These are phyloP conservation scores for Pistacia integerrima DNA, from an alignment of 345 rosid genomes.

Conservation along the genomic window DNA sequence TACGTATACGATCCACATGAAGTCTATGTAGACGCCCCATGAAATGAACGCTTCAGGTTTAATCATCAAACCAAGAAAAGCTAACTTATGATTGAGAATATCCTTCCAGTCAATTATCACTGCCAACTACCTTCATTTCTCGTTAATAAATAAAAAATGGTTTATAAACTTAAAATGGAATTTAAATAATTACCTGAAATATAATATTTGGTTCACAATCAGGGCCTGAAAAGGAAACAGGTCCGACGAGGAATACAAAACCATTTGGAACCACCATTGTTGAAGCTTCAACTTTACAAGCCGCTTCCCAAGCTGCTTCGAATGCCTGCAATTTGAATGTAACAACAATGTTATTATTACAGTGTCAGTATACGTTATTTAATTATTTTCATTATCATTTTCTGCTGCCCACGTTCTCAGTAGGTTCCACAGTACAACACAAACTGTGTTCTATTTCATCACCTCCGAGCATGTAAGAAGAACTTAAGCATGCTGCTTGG, in stretches of 20 bases:
- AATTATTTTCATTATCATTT: background rate
- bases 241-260: constrained; percentile 67
- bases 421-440: background rate
- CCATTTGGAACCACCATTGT: constrained; percentile 72
- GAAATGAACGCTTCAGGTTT: background rate
- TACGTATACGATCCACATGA: background rate
- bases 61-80: background rate
- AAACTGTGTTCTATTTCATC: too few species aligned
- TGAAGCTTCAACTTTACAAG: constrained; percentile 65
- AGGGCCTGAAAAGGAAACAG: constrained; percentile 71
- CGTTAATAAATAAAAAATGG: too few species aligned
- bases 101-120: background rate
- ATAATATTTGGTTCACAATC: constrained; percentile 53
- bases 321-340: constrained; percentile 57
- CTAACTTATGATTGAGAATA: too few species aligned
- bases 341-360: background rate
- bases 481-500: too few species aligned
- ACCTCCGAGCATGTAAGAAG: background rate
- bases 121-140: background rate
- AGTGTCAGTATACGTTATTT: background rate
- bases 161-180: too few species aligned
- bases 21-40: background rate
- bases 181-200: constrained; percentile 54
- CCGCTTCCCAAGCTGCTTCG: constrained; percentile 69
- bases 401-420: constrained; percentile 14